phyloP scores from a whole-genome alignment of 2,329 filamentous ascomycete genomes.

The Ascochyta viciae-villosae region DNA sequence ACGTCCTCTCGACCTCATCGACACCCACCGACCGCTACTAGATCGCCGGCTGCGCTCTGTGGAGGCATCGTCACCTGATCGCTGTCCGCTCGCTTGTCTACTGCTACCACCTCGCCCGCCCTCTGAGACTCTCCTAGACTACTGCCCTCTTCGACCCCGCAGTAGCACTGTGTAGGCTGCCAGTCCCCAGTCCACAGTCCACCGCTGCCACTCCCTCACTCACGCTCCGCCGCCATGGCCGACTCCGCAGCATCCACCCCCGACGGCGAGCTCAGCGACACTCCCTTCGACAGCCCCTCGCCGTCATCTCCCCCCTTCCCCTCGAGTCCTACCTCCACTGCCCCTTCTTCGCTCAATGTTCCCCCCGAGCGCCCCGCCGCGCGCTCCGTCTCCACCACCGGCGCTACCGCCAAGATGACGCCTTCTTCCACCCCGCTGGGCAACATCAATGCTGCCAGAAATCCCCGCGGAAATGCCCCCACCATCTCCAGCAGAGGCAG shows the following conservation, averaged over 20 bases:
- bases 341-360: conserved; percentile 31
- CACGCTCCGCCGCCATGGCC: conserved; percentile 30
- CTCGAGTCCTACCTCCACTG: conserved; percentile 29
- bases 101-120: conserved; percentile 8
- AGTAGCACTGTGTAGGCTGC: conserved; percentile 13
- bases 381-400: conserved; percentile 66
- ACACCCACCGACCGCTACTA: conserved; percentile 18
- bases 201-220: conserved; percentile 6
- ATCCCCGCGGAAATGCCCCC: conserved; percentile 54
- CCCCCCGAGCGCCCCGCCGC: conserved; percentile 57
- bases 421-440: conserved; percentile 85
- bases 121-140: conserved; percentile 6
- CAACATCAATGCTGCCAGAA: conserved; percentile 72
- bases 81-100: conserved; percentile 14
- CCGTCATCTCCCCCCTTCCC: conserved; percentile 39
- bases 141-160: conserved; percentile 23
- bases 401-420: conserved; percentile 64
- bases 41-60: conserved; percentile 22
- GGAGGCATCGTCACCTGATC: conserved; percentile 23
- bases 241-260: conserved; percentile 40
- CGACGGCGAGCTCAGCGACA: conserved; percentile 41
- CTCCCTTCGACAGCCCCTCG: conserved; percentile 41
- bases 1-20: conserved; percentile 27
- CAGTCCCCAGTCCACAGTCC: neutral
- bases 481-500: conserved; percentile 57